Percentiles rank a stretch among this genome's conserved stretches.
Conservation (phyloP, 257 asterid species). For the Eucommia ulmoides region DNA sequence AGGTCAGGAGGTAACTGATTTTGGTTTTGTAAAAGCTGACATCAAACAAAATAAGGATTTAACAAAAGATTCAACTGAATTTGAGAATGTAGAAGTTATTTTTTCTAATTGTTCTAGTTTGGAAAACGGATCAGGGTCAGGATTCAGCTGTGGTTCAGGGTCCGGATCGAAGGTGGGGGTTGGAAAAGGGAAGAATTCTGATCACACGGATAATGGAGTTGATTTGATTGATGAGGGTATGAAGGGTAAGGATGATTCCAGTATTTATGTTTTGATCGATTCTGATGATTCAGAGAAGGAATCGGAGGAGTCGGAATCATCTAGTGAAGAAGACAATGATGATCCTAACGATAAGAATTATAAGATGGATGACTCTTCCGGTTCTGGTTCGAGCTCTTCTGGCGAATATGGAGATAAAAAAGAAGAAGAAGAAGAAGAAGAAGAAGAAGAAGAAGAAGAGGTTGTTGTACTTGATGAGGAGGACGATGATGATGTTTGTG, state of each 20-base stretch:
- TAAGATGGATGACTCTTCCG: conserved; percentile 1
- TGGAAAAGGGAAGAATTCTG: not conserved
- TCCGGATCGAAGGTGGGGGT: not conserved
- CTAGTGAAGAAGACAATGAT: conserved; percentile 15
- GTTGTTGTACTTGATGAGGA: no score
- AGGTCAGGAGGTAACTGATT: no score
- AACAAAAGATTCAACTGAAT: no score
- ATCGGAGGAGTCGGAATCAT: conserved; percentile 1
- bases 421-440: not conserved
- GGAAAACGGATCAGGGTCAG: no score
- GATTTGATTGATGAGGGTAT: not conserved
- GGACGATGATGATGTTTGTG: not conserved
- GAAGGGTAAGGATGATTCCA: not conserved
- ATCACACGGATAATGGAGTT: not conserved
- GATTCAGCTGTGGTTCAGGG: no score
- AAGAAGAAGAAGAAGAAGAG: not conserved
- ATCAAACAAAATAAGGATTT: no score
- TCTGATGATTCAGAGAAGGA: not conserved
- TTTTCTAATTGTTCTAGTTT: no score
- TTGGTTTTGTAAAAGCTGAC: no score
- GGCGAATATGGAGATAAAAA: not conserved
- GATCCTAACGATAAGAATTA: conserved; percentile 9
- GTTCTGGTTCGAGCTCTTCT: not conserved
- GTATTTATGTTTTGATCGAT: not conserved
- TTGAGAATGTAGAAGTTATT: no score